Evolutionary conservation across 192 early-diverging fungal genomes (phyloP), one percentile per base, ranked within the genome.

Genomic region (Entomortierella parvispora): DNA sequence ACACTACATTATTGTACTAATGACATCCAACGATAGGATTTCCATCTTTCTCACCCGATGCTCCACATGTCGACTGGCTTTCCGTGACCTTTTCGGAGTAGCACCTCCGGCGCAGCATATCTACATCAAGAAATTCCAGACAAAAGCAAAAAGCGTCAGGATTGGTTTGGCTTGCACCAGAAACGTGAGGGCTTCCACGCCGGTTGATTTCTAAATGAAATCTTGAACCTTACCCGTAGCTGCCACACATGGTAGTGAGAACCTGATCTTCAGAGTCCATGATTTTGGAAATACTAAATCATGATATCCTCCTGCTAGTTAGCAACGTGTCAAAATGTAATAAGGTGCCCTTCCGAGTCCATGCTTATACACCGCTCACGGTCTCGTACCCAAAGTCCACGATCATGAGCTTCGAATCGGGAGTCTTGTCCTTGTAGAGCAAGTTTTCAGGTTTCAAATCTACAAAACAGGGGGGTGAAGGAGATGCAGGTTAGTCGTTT

Each of bases 11-110:
- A 10, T 10, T 61, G n/a, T 15, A 14, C 8, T 37, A 8, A 56
- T 2, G 12, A 26, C 15, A 23, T 46, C 17, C 28, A 31, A 34
- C 15, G 23, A 51, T 15, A 43, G 11, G 33, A 58, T 58, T 7
- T 48, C n/a, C 37, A 33, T 33, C 15, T n/a, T 49, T 52, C 50
- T 66, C 74, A 86, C 84, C 84, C 96, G 59, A 97, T 90, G 8
- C 92, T 93, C 95, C 95, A 99, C 69, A 99, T 84, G 79, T 99
- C 96, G 2, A 99, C 95, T 20, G 93, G 79, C 78, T 95, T 93
- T 33, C 94, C 92, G 80, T 99, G 93, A 7, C 92, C 91, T 54
- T 87, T 83, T 58, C 92, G 88, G 57, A 88, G 78, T n/a, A 96
- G 78, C 23, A 99, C 89, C 82, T 99, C 96, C 20, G 91, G 92